Base-by-base conservation (phyloP, 208 protist species). In the Trypanosoma avium region DNA sequence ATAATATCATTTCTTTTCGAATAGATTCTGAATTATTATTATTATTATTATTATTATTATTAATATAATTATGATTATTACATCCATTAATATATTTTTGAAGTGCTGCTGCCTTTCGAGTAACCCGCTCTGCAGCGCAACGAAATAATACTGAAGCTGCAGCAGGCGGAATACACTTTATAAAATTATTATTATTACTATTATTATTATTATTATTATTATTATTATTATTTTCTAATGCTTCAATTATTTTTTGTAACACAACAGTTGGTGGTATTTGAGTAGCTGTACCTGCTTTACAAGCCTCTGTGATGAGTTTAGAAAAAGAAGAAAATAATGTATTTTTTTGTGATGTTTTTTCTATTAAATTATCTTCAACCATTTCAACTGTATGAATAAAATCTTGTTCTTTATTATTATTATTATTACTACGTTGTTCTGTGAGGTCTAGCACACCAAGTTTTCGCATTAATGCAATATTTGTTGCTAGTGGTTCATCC, bases 381-480 rank as follows among this genome's bases (percentile, higher is more conserved):
- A n/a, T n/a, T n/a, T n/a, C n/a, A n/a, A n/a, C n/a, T n/a, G n/a
- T n/a, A n/a, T n/a, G n/a, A n/a, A n/a, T n/a, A n/a, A n/a, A n/a
- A n/a, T n/a, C n/a, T n/a, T n/a, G n/a, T n/a, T n/a, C n/a, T n/a
- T n/a, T n/a, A n/a, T n/a, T n/a, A n/a, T n/a, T n/a, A n/a, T n/a
- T n/a, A n/a, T n/a, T n/a, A n/a, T n/a, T n/a, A n/a, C n/a, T n/a
- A n/a, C 30, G 49, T 12, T 38, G 46, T 35, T 45, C 29, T n/a
- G 48, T 21, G 17, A 73, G 36, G 22, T 73, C 67, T 26, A 67
- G 40, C 4, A 73, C 67, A 21, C 67, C 67, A 21, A 73, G 52
- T 29, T 47, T 32, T 22, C 67, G 52, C 67, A 73, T 43, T 30
- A 67, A 30, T 8, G 49, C 29, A 3, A 32, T 12, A 24, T 61